Evolutionary conservation across 495 filamentous ascomycete genomes (phyloP).

Genomic region (Penicillium riverlandense): DNA sequence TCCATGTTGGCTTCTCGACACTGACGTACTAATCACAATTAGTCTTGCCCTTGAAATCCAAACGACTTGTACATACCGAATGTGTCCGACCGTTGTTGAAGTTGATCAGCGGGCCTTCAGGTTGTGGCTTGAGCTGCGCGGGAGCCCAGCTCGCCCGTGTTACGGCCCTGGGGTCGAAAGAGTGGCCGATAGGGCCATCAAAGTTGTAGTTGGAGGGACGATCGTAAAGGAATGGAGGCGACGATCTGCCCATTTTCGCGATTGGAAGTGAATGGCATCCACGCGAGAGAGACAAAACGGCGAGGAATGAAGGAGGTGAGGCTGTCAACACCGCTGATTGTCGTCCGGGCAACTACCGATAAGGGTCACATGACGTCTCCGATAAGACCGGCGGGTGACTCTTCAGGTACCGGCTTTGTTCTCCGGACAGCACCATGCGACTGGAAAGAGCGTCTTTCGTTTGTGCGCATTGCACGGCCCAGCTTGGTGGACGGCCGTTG

Average conservation of each 20-base stretch:
- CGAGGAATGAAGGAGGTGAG: constrained; percentile 24
- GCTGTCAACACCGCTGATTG: constrained; percentile 11
- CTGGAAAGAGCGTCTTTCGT: constrained; percentile 18
- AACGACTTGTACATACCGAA: constrained; percentile 41
- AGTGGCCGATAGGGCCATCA: constrained; percentile 42
- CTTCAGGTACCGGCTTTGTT: neutral
- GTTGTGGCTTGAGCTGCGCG: constrained; percentile 50
- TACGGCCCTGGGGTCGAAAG: constrained; percentile 77
- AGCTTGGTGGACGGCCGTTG: constrained; percentile 5
- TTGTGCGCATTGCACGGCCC: constrained; percentile 28
- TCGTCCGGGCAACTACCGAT: constrained; percentile 28
- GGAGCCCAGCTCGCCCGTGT: constrained; percentile 63
- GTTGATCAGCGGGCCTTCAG: constrained; percentile 64
- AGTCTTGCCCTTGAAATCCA: too few species aligned
- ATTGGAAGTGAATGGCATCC: constrained; percentile 23
- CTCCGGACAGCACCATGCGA: constrained; percentile 14
- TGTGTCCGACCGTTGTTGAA: constrained; percentile 73
- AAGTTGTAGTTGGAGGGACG: constrained; percentile 40
- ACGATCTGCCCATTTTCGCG: constrained; percentile 48
- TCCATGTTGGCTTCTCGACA: constrained; percentile 44
- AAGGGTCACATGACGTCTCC: constrained; percentile 19
- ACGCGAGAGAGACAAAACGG: constrained; percentile 21
- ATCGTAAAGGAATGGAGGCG: constrained; percentile 75
- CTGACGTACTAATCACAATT: constrained; percentile 24
- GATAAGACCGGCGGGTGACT: too few species aligned